These are phyloP conservation scores for Cryptosporidium baileyi DNA, from an alignment of 169 alveolate species.

Conservation along the genomic window DNA sequence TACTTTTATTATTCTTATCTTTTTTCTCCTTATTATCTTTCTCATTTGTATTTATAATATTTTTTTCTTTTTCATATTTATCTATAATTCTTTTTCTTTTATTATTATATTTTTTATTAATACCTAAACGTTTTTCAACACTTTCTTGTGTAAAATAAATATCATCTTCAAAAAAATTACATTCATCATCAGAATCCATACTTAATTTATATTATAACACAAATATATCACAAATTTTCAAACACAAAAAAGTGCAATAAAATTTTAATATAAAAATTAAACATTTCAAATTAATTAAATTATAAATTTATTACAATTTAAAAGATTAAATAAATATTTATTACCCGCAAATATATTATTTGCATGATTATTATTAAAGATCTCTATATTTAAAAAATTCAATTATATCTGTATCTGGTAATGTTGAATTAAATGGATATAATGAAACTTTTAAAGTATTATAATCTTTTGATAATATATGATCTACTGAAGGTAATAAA, in stretches of 20 bases:
- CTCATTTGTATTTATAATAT: not conserved
- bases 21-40: not conserved
- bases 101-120: not conserved
- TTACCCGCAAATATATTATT: no score
- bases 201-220: no score
- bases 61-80: not conserved
- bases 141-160: conserved; percentile 20
- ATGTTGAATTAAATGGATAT: conserved; percentile 25
- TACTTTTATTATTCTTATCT: no score
- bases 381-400: conserved; percentile 34
- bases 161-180: conserved; percentile 32
- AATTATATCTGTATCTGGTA: conserved; percentile 15
- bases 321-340: no score
- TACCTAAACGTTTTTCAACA: conserved; percentile 19
- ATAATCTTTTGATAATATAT: not conserved
- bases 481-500: conserved; percentile 19
- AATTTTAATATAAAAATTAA: no score
- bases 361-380: not conserved
- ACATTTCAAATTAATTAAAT: no score
- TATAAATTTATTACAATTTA: no score
- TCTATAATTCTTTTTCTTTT: not conserved
- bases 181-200: conserved; percentile 11
- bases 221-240: no score
- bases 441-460: conserved; percentile 4
- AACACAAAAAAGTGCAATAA: no score